Evolutionary conservation across 257 asterid species (phyloP).

Genomic region (Anisodus acutangulus): DNA sequence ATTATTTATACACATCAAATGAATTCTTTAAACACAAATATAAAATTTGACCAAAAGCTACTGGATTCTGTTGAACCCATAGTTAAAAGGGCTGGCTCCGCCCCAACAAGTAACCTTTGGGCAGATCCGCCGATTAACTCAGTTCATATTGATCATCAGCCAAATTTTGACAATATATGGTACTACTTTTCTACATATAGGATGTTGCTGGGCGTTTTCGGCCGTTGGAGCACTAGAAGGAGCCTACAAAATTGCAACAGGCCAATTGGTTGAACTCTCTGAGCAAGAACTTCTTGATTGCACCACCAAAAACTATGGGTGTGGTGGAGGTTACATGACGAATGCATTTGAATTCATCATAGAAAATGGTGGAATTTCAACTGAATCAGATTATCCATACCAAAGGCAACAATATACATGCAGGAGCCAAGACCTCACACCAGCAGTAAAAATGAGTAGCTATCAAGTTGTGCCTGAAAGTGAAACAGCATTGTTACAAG

Average conservation of each 20-base stretch:
- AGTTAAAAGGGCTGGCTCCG: too few species aligned
- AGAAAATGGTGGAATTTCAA: constrained; percentile 38
- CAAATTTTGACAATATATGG: too few species aligned
- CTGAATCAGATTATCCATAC: constrained; percentile 35
- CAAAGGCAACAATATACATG: not conserved
- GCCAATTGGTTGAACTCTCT: constrained; percentile 27
- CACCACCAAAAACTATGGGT: not conserved
- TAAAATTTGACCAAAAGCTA: too few species aligned
- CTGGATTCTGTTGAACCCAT: too few species aligned
- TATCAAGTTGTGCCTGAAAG: constrained; percentile 35
- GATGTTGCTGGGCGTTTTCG: constrained; percentile 42
- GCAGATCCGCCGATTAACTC: too few species aligned
- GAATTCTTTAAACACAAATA: too few species aligned
- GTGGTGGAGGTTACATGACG: constrained; percentile 22
- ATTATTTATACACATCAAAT: too few species aligned
- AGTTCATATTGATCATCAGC: too few species aligned
- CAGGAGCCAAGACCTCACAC: constrained; percentile 24
- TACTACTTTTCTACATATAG: constrained; percentile 2
- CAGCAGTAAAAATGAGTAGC: constrained; percentile 34
- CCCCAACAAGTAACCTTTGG: too few species aligned
- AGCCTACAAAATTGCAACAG: constrained; percentile 22
- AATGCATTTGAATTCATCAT: constrained; percentile 39
- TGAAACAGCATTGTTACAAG: constrained; percentile 36
- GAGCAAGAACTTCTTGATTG: constrained; percentile 48
- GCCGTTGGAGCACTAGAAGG: constrained; percentile 37